Percentiles rank a stretch among this genome's conserved stretches.
phyloP scores from a whole-genome alignment of 805 yeast species.

The Saccharomycopsis capsularis region DNA sequence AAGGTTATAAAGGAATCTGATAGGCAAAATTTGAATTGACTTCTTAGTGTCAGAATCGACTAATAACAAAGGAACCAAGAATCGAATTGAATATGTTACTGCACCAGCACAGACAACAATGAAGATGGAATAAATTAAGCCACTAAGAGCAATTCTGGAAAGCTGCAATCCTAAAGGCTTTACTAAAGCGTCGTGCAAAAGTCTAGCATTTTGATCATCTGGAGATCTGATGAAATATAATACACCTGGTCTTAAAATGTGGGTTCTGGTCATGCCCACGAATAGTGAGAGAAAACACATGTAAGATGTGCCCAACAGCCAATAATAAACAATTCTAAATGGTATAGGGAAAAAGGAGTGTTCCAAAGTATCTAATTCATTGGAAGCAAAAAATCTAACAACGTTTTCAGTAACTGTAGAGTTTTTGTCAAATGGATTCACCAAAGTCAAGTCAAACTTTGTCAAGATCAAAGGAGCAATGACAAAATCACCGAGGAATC shows the following conservation, averaged over 20 bases:
- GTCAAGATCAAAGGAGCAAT: constrained; percentile 48
- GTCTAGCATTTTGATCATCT: constrained; percentile 83
- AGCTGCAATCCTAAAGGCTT: constrained; percentile 69
- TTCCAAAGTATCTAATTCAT: not conserved
- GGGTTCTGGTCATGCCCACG: constrained; percentile 72
- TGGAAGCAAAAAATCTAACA: constrained; percentile 7
- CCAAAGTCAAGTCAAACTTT: constrained; percentile 13
- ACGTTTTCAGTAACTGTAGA: not conserved
- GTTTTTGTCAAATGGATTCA: constrained; percentile 10
- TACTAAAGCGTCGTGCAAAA: constrained; percentile 80
- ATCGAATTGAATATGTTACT: constrained; percentile 44
- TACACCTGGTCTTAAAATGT: constrained; percentile 79
- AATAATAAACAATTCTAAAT: constrained; percentile 30
- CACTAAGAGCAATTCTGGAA: constrained; percentile 65
- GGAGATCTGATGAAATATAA: constrained; percentile 88
- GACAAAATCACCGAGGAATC: constrained; percentile 65
- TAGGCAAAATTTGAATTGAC: constrained; percentile 23
- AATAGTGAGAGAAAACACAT: constrained; percentile 84
- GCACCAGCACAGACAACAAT: constrained; percentile 71
- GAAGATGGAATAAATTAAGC: constrained; percentile 63
- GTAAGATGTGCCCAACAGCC: constrained; percentile 75
- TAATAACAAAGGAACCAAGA: constrained; percentile 28
- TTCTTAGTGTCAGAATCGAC: constrained; percentile 23
- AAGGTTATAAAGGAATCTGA: constrained; percentile 8
- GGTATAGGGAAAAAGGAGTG: not conserved